Evolutionary conservation across 108 stramenopile genomes (phyloP).

Genomic region (Nitzschia palea): DNA sequence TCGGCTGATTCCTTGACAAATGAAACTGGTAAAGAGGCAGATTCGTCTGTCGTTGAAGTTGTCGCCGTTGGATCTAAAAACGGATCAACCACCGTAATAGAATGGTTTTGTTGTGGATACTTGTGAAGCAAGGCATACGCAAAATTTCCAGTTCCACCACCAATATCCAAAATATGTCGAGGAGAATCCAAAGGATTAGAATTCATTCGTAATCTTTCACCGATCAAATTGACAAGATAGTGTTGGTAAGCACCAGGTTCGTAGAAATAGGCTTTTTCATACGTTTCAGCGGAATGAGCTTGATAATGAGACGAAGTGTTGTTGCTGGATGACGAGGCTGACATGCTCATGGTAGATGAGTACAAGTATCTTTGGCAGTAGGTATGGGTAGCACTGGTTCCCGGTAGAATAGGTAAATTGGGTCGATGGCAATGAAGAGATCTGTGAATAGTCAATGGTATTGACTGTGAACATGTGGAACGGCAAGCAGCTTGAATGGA

Average conservation of each 20-base stretch:
- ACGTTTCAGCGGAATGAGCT: conserved; percentile 47
- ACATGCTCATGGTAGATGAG: no score
- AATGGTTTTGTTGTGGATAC: not conserved
- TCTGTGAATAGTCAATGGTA: no score
- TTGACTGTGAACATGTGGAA: no score
- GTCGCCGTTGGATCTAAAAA: conserved; percentile 36
- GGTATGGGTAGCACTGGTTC: no score
- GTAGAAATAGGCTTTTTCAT: conserved; percentile 68
- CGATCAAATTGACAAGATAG: conserved; percentile 37
- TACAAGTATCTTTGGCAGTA: no score
- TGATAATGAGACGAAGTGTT: conserved; percentile 48
- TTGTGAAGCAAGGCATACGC: conserved; percentile 29
- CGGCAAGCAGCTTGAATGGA: no score
- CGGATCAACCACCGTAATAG: conserved; percentile 62
- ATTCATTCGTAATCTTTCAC: conserved; percentile 19
- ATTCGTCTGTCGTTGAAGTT: not conserved
- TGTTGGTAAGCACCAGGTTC: conserved; percentile 53
- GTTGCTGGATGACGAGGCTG: not conserved
- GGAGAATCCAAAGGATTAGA: not conserved
- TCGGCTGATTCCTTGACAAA: conserved; percentile 66
- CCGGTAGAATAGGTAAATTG: no score
- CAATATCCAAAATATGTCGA: conserved; percentile 36
- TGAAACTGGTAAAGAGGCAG: not conserved
- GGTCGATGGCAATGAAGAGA: no score
- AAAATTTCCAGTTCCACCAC: conserved; percentile 80